Evolutionary conservation across 2,329 filamentous ascomycete species (phyloP).

Genomic region (Apiospora pterosperma): DNA sequence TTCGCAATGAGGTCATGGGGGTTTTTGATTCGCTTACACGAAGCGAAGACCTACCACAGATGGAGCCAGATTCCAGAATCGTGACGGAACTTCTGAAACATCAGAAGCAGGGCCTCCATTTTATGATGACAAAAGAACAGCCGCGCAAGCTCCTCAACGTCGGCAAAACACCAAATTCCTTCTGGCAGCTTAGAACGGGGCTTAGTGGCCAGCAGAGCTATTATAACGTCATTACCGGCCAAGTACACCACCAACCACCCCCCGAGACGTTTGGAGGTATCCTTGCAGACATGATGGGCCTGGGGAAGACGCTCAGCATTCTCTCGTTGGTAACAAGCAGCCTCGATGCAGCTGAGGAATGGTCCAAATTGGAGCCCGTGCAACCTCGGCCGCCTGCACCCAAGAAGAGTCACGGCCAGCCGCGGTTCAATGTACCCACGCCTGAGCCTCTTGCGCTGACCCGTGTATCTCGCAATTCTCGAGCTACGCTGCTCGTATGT

Average conservation of each 20-base stretch:
- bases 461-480: conserved; percentile 62
- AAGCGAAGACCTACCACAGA: conserved; percentile 70
- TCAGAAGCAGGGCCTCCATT: conserved; percentile 86
- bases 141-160: conserved; percentile 57
- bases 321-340: conserved; percentile 73
- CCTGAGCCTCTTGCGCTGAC: conserved; percentile 46
- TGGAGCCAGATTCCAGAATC: conserved; percentile 61
- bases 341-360: conserved; percentile 57
- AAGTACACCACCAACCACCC: conserved; percentile 56
- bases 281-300: conserved; percentile 82
- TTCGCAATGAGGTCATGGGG: conserved; percentile 76
- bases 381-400: conserved; percentile 42
- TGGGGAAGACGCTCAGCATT: conserved; percentile 85
- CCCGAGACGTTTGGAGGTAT: conserved; percentile 70
- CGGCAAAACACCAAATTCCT: conserved; percentile 59
- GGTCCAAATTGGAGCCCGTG: conserved; percentile 51
- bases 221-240: conserved; percentile 82
- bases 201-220: conserved; percentile 57
- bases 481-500: conserved; percentile 80
- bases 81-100: conserved; percentile 72
- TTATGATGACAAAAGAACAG: conserved; percentile 78
- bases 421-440: conserved; percentile 34
- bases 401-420: conserved; percentile 31
- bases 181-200: conserved; percentile 67
- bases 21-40: conserved; percentile 84